Base-by-base conservation (phyloP, 1,284 basidiomycete species). In the Cutaneotrichosporon cyanovorans region DNA sequence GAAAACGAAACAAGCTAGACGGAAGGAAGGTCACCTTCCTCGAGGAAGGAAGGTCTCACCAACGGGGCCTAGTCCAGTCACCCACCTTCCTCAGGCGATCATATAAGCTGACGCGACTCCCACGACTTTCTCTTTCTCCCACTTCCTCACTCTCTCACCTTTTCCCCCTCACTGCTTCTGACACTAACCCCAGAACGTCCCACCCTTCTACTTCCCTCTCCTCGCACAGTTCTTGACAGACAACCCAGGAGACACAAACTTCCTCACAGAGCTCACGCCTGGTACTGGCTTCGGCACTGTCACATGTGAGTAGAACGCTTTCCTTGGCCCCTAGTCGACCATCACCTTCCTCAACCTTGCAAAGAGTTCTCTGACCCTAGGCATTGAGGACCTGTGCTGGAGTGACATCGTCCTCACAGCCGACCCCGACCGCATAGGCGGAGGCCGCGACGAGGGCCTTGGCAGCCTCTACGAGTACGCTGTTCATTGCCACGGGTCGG, bases 341-440 rank as follows among this genome's bases (percentile, higher is more conserved):
- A n/a, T n/a, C n/a, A n/a, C n/a, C n/a, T n/a, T n/a, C n/a, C n/a
- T n/a, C n/a, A n/a, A n/a, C n/a, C n/a, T n/a, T n/a, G n/a, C n/a
- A n/a, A n/a, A n/a, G 19, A 10, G 16, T 9, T 15, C 11, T 10
- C 46, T 49, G 40, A 49, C 46, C 11, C 4, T 25, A 66, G 65
- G 65, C 46, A 65, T 69, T 60, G 67, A 69, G 23, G 65, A 67
- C 30, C 40, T 49, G 18, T 69, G 67, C 42, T 69, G 65, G 64
- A 47, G 42, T 9, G 65, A 69, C 37, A 46, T 62, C 12, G 36
- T 55, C 6, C 58, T 69, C 15, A 53, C 50, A n/a, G 51, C 65
- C 15, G 65, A 67, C 48, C 58, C 63, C 0, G 19, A 43, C 8
- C 37, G 46, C 18, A 42, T 47, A 0, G 57, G 63, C 21, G 66